Base-by-base conservation (phyloP, 495 filamentous ascomycete species). In the Hypoxylon lenormandii region DNA sequence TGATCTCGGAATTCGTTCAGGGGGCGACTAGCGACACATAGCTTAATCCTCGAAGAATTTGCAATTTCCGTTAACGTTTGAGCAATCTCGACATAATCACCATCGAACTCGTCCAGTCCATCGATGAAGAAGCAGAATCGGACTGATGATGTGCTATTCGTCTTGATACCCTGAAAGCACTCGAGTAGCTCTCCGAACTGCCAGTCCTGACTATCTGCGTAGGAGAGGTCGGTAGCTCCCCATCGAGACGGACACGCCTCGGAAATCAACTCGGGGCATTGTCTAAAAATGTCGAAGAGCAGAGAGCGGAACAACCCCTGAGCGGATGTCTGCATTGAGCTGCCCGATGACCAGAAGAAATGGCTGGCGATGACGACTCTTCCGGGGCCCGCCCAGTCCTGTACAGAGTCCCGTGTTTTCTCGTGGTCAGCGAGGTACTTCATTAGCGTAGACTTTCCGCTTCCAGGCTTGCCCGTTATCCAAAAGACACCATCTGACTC, bases 1-100 rank as follows among this genome's bases (percentile, higher is more conserved):
- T 64, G 70, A 55, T 80, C 72, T 28, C 77, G 61, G 53, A 86
- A 86, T 0, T 71, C 69, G 26, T 76, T 76, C 78, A 76, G 81
- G 0, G 82, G 81, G 3, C 84, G 77, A 62, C 85, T 86, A 5
- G 83, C 80, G 0, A 84, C 69, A 58, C 84, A 86, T 11, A 83
- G 10, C 52, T 85, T 86, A 51, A 84, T 55, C 53, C 77, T 66
- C 0, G 52, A 8, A 12, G 46, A 59, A 5, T 19, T 22, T 5
- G 62, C 15, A 0, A 76, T 13, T 2, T 42, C 15, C 0, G 18
- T 3, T 0, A 74, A 3, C 0, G 51, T 23, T 3, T 46, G 13
- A 36, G 30, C 58, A 1, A 73, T 50, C 0, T 73, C 69, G 3
- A 30, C 10, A 19, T 63, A 57, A 19, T 74, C 69, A 6, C 66